Percentiles rank a stretch among this genome's conserved stretches.
phyloP scores from a whole-genome alignment of 2,329 filamentous ascomycete species.

The Escovopsis weberi region DNA sequence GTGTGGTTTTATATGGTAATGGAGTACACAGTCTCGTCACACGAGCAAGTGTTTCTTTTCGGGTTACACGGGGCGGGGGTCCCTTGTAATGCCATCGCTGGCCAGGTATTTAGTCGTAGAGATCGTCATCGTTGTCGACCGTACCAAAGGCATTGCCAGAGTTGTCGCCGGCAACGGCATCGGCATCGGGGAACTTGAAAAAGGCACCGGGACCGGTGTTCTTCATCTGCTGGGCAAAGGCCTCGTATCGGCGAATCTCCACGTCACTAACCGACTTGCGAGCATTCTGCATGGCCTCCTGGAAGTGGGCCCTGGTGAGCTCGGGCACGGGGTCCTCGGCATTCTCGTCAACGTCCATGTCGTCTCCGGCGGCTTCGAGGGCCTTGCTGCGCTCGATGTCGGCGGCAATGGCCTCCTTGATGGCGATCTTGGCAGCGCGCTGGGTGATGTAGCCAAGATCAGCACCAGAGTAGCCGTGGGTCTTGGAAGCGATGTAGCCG shows the following conservation, averaged over 20 bases:
- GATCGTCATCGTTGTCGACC: conserved; percentile 85
- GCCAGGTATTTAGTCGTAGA: conserved; percentile 68
- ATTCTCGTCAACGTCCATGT: conserved; percentile 56
- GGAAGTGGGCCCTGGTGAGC: conserved; percentile 91
- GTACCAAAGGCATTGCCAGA: conserved; percentile 58
- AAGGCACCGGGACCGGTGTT: conserved; percentile 87
- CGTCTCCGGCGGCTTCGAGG: conserved; percentile 71
- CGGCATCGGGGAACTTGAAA: conserved; percentile 80
- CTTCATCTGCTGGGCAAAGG: conserved; percentile 98
- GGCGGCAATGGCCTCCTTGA: conserved; percentile 83
- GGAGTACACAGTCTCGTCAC: no score
- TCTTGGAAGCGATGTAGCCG: conserved; percentile 86
- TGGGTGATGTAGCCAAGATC: conserved; percentile 99
- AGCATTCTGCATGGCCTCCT: conserved; percentile 94
- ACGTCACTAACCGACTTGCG: conserved; percentile 90
- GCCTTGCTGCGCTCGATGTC: conserved; percentile 88
- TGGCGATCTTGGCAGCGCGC: conserved; percentile 96
- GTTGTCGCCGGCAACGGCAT: conserved; percentile 49
- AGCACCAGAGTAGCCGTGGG: conserved; percentile 97
- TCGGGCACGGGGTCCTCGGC: conserved; percentile 88
- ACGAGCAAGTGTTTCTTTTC: conserved; percentile 11
- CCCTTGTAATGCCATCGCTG: not conserved
- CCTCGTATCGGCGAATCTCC: conserved; percentile 95
- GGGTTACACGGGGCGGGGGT: conserved; percentile 28
- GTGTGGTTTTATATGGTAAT: no score